phyloP scores from a whole-genome alignment of 495 filamentous ascomycete genomes.

The Aspergillus diversus region DNA sequence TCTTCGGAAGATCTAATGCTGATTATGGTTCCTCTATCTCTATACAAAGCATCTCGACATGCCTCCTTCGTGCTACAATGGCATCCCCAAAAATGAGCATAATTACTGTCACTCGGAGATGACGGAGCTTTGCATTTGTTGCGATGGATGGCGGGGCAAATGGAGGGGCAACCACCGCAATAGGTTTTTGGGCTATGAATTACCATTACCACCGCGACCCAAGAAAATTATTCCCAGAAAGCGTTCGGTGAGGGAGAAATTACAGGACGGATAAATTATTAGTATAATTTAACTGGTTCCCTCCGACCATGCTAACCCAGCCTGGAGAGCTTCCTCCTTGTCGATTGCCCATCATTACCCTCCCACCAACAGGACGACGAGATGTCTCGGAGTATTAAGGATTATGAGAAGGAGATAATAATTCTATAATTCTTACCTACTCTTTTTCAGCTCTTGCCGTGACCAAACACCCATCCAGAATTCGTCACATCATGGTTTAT shows the following conservation, averaged over 20 bases:
- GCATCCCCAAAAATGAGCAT: too few relatives aligned
- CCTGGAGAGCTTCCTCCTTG: background rate
- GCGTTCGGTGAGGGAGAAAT: conserved; percentile 27
- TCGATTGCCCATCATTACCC: background rate
- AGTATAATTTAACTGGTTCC: background rate
- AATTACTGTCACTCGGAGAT: conserved; percentile 15
- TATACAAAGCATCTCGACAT: background rate
- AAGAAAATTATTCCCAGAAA: conserved; percentile 22
- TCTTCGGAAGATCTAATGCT: background rate
- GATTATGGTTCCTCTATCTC: background rate
- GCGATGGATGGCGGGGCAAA: conserved; percentile 37
- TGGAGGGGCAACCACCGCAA: conserved; percentile 35
- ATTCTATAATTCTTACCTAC: background rate
- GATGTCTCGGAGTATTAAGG: too few relatives aligned
- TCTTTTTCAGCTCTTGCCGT: background rate
- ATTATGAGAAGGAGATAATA: too few relatives aligned
- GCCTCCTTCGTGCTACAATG: background rate
- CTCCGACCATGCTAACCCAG: background rate
- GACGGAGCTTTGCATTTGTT: conserved; percentile 19
- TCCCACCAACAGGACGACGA: background rate
- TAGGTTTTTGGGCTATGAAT: conserved; percentile 6
- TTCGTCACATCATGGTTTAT: conserved; percentile 13
- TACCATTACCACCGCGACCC: conserved; percentile 19
- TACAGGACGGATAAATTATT: conserved; percentile 20
- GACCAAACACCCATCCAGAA: conserved; percentile 6